Evolutionary conservation across 768 basidiomycete genomes (phyloP).

Genomic region (Rhizopogon salebrosus): DNA sequence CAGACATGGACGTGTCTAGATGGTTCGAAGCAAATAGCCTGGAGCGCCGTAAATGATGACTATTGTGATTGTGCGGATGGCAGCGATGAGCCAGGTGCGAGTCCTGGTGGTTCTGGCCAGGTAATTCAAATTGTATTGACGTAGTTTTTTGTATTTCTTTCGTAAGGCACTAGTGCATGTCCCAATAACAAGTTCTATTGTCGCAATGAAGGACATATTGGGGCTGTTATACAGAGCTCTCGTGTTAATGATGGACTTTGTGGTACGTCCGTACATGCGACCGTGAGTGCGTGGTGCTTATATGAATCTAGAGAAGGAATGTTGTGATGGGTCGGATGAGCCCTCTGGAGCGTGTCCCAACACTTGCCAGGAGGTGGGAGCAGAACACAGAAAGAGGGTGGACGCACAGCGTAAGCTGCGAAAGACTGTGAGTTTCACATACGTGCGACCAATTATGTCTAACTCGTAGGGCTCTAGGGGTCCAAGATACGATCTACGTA

Average conservation of each 20-base stretch:
- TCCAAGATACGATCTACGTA: conserved; percentile 89
- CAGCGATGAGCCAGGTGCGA: conserved; percentile 88
- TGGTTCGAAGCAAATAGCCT: conserved; percentile 71
- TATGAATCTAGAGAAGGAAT: conserved; percentile 63
- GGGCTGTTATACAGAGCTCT: conserved; percentile 69
- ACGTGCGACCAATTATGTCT: background rate
- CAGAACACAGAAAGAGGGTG: conserved; percentile 55
- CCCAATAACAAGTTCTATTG: conserved; percentile 76
- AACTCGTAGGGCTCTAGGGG: conserved; percentile 45
- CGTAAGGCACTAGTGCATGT: conserved; percentile 80
- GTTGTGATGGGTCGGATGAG: conserved; percentile 97
- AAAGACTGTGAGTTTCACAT: conserved; percentile 53
- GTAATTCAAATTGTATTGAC: conserved; percentile 6
- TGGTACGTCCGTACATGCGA: conserved; percentile 45
- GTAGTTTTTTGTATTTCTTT: conserved; percentile 4
- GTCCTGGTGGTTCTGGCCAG: conserved; percentile 1
- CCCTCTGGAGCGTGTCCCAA: conserved; percentile 73
- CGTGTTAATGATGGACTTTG: conserved; percentile 92
- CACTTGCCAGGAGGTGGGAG: conserved; percentile 71
- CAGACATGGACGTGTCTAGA: conserved; percentile 74
- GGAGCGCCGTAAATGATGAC: conserved; percentile 86
- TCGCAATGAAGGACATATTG: conserved; percentile 82
- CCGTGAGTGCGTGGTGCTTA: conserved; percentile 9
- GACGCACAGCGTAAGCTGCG: conserved; percentile 75
- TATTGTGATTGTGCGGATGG: conserved; percentile 93